Percentiles rank a stretch among this genome's conserved stretches.
These are phyloP conservation scores for Solanum paucissectum DNA, from an alignment of 257 asterid genomes.

Conservation along the genomic window DNA sequence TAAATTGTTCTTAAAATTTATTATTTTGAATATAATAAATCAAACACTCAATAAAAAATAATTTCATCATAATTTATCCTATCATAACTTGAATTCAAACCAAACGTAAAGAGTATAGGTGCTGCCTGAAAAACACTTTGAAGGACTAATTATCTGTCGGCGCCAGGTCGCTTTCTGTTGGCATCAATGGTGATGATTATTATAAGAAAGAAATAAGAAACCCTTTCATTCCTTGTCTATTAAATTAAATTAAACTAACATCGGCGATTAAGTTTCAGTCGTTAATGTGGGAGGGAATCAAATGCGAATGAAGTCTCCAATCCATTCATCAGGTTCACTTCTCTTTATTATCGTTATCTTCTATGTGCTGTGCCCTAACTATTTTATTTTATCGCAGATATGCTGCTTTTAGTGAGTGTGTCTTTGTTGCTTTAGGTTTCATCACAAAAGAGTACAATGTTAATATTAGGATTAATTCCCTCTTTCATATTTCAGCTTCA, in stretches of 20 bases:
- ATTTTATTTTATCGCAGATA: too few species aligned
- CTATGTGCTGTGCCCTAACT: not conserved
- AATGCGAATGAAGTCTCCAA: not conserved
- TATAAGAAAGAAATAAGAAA: not conserved
- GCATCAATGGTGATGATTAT: conserved; percentile 11
- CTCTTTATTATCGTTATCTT: not conserved
- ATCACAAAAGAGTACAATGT: not conserved
- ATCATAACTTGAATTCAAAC: too few species aligned
- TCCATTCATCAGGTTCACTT: not conserved
- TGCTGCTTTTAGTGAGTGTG: too few species aligned
- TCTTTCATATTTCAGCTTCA: conserved; percentile 35
- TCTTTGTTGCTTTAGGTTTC: not conserved
- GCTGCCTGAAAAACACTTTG: not conserved
- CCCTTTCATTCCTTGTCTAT: not conserved
- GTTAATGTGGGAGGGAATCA: not conserved
- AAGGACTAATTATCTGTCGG: conserved; percentile 25
- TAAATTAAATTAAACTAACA: not conserved
- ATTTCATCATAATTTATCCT: too few species aligned
- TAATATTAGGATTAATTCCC: not conserved
- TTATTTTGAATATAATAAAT: too few species aligned
- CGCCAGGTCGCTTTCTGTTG: conserved; percentile 58
- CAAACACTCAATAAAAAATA: too few species aligned
- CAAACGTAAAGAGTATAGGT: too few species aligned
- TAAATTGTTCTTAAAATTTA: too few species aligned
- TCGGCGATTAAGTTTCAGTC: not conserved